These are phyloP conservation scores for Monosporascus sp. DNA, from an alignment of 2,329 filamentous ascomycete genomes.

Conservation along the genomic window DNA sequence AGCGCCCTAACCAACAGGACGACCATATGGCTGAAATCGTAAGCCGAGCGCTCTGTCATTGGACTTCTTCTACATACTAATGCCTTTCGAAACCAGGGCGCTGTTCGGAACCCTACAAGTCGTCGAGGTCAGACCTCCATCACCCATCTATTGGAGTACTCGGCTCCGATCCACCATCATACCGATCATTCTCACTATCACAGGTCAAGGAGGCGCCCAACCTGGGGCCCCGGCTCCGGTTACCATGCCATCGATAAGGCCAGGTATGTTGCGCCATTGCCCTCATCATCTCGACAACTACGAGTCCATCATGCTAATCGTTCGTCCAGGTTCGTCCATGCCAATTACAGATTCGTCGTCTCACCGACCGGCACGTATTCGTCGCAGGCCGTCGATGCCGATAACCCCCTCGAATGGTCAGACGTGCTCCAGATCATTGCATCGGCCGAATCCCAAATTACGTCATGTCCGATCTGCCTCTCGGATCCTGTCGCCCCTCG, in stretches of 20 bases:
- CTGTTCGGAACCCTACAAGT: slow-evolving; percentile 52
- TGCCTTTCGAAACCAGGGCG: slow-evolving; percentile 28
- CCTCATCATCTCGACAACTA: neutral
- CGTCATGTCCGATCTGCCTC: slow-evolving; percentile 91
- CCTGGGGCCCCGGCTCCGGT: slow-evolving; percentile 81
- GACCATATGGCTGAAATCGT: slow-evolving; percentile 79
- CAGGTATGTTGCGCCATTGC: slow-evolving; percentile 46
- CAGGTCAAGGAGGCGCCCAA: slow-evolving; percentile 61
- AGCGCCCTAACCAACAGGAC: slow-evolving; percentile 60
- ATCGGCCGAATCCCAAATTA: slow-evolving; percentile 79
- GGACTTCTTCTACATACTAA: slow-evolving; percentile 10
- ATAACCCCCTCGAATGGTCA: slow-evolving; percentile 85
- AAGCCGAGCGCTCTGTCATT: slow-evolving; percentile 27
- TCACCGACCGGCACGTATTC: slow-evolving; percentile 75
- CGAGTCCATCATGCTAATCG: slow-evolving; percentile 5
- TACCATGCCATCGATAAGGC: slow-evolving; percentile 90
- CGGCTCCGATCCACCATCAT: slow-evolving; percentile 68
- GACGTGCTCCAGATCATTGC: slow-evolving; percentile 87
- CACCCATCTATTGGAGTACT: slow-evolving; percentile 92
- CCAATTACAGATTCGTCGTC: slow-evolving; percentile 96
- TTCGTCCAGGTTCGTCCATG: slow-evolving; percentile 70
- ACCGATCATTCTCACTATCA: slow-evolving; percentile 48
- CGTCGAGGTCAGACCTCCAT: slow-evolving; percentile 94
- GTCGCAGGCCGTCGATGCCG: slow-evolving; percentile 76
- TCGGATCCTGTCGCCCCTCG: slow-evolving; percentile 87